Base-by-base conservation (phyloP, 2,329 filamentous ascomycete species). In the Penicillium sp. region DNA sequence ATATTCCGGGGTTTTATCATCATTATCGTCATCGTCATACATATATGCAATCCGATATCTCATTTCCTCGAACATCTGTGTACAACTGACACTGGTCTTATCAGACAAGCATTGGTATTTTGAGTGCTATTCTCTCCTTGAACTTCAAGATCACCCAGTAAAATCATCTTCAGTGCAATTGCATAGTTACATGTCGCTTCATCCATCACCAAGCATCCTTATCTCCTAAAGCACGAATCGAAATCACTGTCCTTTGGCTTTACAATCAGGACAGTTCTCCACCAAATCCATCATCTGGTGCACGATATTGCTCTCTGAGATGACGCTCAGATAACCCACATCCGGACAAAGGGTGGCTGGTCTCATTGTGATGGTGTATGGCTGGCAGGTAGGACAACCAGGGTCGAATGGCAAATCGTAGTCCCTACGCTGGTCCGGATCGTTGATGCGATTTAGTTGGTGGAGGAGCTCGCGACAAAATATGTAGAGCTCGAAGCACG, bases 361-460 rank as follows among this genome's bases (percentile, higher is more conserved):
- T n/a, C 7, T n/a, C 13, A 5, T 31, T 19, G 10, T 44, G 13
- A 55, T 2, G 1, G 43, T 44, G 2, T 50, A 51, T 3, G 63
- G 61, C 29, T 56, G 51, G 5, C 63, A 66, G 21, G 39, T 48
- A 1, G 54, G 50, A 11, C 31, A 36, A 13, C 60, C 43, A 1
- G 53, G 41, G 31, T 63, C 54, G 16, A 64, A 62, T 5, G 59
- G 60, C 1, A 61, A 29, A 5, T 7, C 38, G n/a, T 47, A 41
- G 2, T 21, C 6, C 51, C 50, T 25, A 2, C 62, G 63, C 36
- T 69, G 47, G 1, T 53, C 40, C 0, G 68, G 63, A 34, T 73
- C 66, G 21, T 73, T 70, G 54, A 74, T 73, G 3, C 67, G 68
- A 11, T 63, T 56, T 1, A 75, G 59, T 38, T 72, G 66, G n/a